A percentile compares a stretch with the other conserved stretches of the same genome.
phyloP scores from a whole-genome alignment of 805 yeast genomes.

The Ogataea parapolymorpha region DNA sequence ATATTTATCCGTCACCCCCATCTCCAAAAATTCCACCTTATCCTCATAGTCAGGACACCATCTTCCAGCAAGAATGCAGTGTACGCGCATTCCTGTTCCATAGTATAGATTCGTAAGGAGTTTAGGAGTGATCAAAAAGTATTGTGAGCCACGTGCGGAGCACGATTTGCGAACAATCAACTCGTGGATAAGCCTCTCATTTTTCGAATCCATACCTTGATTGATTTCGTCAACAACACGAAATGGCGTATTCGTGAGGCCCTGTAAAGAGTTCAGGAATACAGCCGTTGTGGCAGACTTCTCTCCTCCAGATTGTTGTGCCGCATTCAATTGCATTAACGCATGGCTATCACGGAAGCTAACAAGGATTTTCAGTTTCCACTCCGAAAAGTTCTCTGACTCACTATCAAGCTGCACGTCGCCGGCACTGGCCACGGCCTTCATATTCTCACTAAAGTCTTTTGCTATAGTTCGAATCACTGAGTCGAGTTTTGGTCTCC shows the following conservation, averaged over 20 bases:
- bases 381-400: slow-evolving; percentile 56
- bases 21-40: slow-evolving; percentile 24
- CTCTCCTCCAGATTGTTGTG: slow-evolving; percentile 96
- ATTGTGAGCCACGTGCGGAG: slow-evolving; percentile 55
- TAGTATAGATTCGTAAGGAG: slow-evolving; percentile 73
- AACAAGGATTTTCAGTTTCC: slow-evolving; percentile 83
- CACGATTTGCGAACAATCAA: slow-evolving; percentile 86
- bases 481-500: slow-evolving; percentile 62
- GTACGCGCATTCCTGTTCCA: slow-evolving; percentile 76
- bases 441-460: slow-evolving; percentile 65
- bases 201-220: slow-evolving; percentile 96
- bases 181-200: slow-evolving; percentile 82
- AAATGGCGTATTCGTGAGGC: slow-evolving; percentile 83
- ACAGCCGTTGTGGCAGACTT: slow-evolving; percentile 92
- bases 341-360: slow-evolving; percentile 77
- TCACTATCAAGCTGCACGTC: slow-evolving; percentile 56
- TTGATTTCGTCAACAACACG: slow-evolving; percentile 96
- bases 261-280: slow-evolving; percentile 87
- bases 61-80: slow-evolving; percentile 68
- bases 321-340: slow-evolving; percentile 72
- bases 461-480: slow-evolving; percentile 55
- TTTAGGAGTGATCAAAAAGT: slow-evolving; percentile 91
- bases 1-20: slow-evolving; percentile 30
- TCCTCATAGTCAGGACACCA: slow-evolving; percentile 27
- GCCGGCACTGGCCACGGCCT: slow-evolving; percentile 84